Percentiles rank a stretch among this genome's conserved stretches.
Evolutionary conservation across 2,329 filamentous ascomycete species (phyloP).

Genomic region (Chalaropsis thielavioides): DNA sequence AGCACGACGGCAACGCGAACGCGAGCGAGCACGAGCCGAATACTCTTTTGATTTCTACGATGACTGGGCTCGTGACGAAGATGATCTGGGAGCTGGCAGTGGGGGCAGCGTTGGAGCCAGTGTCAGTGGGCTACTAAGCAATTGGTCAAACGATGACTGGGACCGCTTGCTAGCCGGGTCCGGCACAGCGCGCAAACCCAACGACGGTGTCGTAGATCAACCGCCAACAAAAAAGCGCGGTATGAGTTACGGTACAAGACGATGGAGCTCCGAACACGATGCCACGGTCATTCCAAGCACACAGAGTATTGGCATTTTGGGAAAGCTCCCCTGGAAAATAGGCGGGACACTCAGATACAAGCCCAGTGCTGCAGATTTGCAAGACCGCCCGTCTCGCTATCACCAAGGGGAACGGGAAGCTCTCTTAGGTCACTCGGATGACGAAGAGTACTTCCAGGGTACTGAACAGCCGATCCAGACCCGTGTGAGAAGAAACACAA

Average conservation of each 20-base stretch:
- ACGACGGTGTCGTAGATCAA: constrained; percentile 32
- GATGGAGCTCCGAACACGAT: constrained; percentile 51
- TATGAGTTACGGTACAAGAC: constrained; percentile 73
- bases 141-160: constrained; percentile 73
- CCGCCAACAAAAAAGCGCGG: constrained; percentile 61
- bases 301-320: constrained; percentile 71
- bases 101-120: constrained; percentile 19
- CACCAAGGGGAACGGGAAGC: constrained; percentile 50
- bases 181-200: constrained; percentile 24
- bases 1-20: constrained; percentile 50
- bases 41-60: constrained; percentile 95
- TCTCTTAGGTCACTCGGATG: constrained; percentile 35
- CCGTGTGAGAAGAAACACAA: constrained; percentile 58
- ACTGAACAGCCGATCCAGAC: constrained; percentile 24
- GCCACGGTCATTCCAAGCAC: constrained; percentile 84
- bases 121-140: constrained; percentile 45
- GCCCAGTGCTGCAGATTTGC: constrained; percentile 77
- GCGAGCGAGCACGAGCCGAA: constrained; percentile 52
- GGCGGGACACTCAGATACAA: constrained; percentile 74
- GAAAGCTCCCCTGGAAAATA: constrained; percentile 69
- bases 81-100: constrained; percentile 31
- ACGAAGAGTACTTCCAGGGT: constrained; percentile 35
- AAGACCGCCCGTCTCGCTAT: constrained; percentile 59
- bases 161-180: constrained; percentile 66
- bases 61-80: constrained; percentile 66